Evolutionary conservation across 345 rosid genomes (phyloP), one percentile per base, ranked within the genome.

Genomic region (Lepidium sativum): DNA sequence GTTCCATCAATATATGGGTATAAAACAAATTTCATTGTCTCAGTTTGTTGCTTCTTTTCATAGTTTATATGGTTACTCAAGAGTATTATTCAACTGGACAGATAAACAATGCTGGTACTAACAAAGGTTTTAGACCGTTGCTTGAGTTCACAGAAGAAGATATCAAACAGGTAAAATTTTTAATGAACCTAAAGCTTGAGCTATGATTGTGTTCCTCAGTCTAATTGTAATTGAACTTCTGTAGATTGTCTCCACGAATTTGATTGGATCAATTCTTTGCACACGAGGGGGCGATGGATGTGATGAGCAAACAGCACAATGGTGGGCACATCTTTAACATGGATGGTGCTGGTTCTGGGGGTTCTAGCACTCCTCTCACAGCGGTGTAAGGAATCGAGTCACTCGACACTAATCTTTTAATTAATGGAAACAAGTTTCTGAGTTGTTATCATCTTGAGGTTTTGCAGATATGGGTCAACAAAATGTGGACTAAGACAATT

Each of bases 311-410:
- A 60, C 98, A 89, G 58, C 57, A 73, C 18, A 86, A 79, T 35
- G 91, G 96, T 11, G 97, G 97, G 4, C 96, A 89, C 75, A 83
- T 92, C 55, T 89, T 92, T 69, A 92, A 89, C 83, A 92, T 87
- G 98, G 98, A 92, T 68, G 98, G 96, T 56, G 97, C 97, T 39
- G 98, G 97, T 14, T 89, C 98, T 14, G 98, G 98, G 6, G 98
- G 97, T 37, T 92, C 98, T 20, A 92, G 98, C 71, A 92, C 98
- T 45, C 97, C 97, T 44, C 86, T 89, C 66, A 92, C 98, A 0
- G 98, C 97, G 17, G 98, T 92, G 97, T 92, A 80, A 79, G 88
- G 31, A 44, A 15, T 34, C 49, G 41, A 52, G 35, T 37, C 16
- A 32, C 34, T 16, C 0, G 17, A 6, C 38, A 9, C 18, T 2